phyloP scores from a whole-genome alignment of 345 rosid species.

The Tarenaya hassleriana region DNA sequence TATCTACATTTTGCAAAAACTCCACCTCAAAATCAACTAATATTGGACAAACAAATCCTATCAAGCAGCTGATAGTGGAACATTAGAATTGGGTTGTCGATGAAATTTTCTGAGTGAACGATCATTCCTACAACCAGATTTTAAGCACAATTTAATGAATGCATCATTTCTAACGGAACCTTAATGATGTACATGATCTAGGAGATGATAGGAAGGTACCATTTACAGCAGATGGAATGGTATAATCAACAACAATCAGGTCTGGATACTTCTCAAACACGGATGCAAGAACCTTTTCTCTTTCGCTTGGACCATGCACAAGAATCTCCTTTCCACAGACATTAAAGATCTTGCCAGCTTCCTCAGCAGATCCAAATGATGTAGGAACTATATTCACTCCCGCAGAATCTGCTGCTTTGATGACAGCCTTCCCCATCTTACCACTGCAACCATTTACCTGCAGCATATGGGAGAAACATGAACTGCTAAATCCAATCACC shows the following conservation, averaged over 20 bases:
- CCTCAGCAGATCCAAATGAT: conserved; percentile 65
- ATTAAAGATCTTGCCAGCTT: conserved; percentile 55
- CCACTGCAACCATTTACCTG: conserved; percentile 89
- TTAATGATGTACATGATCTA: not conserved
- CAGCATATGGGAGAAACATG: conserved; percentile 2
- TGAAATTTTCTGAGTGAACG: no score
- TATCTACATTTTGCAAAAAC: conserved; percentile 39
- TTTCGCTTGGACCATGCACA: conserved; percentile 64
- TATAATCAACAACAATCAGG: conserved; percentile 78
- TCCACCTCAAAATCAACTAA: not conserved
- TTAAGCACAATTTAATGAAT: conserved; percentile 3
- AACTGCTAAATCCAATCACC: not conserved
- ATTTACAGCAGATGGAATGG: conserved; percentile 79
- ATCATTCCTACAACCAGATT: not conserved
- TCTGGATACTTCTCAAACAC: conserved; percentile 55
- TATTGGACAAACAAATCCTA: not conserved
- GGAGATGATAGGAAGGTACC: conserved; percentile 35
- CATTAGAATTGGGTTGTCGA: no score
- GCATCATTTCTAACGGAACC: no score
- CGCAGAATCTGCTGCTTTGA: conserved; percentile 77
- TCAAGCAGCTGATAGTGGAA: not conserved
- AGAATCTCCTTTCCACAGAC: conserved; percentile 62
- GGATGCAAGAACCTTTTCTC: conserved; percentile 62
- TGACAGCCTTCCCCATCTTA: conserved; percentile 86
- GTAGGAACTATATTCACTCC: conserved; percentile 71